Conservation (phyloP, 345 rosid species). For the Moringa oleifera region DNA sequence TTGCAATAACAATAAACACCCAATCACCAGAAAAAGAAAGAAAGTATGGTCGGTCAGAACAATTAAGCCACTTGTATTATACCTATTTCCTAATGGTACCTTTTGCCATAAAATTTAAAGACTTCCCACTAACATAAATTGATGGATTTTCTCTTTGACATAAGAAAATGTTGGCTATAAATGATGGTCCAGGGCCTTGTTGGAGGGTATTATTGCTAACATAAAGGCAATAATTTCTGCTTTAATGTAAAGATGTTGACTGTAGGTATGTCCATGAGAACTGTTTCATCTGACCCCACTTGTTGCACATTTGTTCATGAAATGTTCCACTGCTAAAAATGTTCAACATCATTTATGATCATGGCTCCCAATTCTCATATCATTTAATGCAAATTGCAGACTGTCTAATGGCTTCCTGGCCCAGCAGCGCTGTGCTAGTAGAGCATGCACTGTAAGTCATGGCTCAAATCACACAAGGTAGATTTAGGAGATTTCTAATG, state of each 20-base stretch:
- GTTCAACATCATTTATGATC: background rate
- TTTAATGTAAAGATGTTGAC: background rate
- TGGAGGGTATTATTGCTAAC: background rate
- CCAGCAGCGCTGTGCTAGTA: too few species aligned
- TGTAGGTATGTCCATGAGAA: constrained; percentile 1
- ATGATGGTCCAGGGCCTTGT: constrained; percentile 3
- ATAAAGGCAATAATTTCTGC: background rate
- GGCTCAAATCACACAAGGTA: too few species aligned
- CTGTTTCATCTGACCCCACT: background rate
- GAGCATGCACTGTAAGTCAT: too few species aligned
- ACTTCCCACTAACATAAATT: background rate
- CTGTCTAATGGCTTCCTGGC: too few species aligned
- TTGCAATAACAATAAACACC: constrained; percentile 9
- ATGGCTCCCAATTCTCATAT: background rate
- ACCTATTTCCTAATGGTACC: constrained; percentile 1
- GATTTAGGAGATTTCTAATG: too few species aligned
- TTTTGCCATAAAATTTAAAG: background rate
- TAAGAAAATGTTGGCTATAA: constrained; percentile 3
- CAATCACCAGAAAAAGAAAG: constrained; percentile 3
- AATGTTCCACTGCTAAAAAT: too few species aligned
- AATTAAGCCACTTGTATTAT: constrained; percentile 10
- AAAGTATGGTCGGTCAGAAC: background rate
- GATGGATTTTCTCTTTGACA: constrained; percentile 2
- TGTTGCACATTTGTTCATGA: background rate
- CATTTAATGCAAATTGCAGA: too few species aligned